Evolutionary conservation across 495 filamentous ascomycete species (phyloP), one percentile per base, ranked within the genome.

Genomic region (Xylaria cubensis): DNA sequence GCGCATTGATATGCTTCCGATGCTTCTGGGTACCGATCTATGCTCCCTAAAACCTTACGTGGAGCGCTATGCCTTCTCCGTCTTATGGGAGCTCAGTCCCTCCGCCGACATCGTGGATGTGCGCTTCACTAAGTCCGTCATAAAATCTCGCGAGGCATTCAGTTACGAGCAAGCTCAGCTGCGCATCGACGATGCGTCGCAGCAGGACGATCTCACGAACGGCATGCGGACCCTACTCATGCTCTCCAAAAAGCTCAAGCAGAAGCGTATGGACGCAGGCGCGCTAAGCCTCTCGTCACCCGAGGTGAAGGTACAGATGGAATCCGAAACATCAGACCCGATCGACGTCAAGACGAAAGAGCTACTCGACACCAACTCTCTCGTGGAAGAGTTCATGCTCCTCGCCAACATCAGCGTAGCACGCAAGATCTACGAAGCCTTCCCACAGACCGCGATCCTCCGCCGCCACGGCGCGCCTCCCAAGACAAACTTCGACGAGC

Each of bases 351-450:
- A 98, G 84, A 97, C 94, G 1, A 99, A 98, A 80, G 86, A 93
- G 68, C 88, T 92, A 71, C 89, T 98, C n/a, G 94, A 93, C 76
- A 99, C 96, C 67, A 98, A 98, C 85, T 98, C 95, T 32, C 87
- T 99, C 8, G 96, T 99, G 32, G 96, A 99, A 77, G 96, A 99
- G 76, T 98, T 99, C 86, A 99, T 99, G 96, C 87, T 98, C 77
- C 93, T 98, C 77, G 96, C 97, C 84, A 99, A 98, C 82, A 97
- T 93, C 78, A 93, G 90, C 72, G 96, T 99, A 32, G 96, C 94
- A 8, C 84, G 88, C 50, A 97, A 93, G 77, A 93, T 97, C 75
- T 93, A 95, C 83, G 86, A 91, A 64, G 89, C 94, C 15, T 98
- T 97, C 84, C 94, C 96, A 0, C 95, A 98, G 80, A 98, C 95